Base-by-base conservation (phyloP, 2,329 filamentous ascomycete species). In the Parastagonospora avenae region DNA sequence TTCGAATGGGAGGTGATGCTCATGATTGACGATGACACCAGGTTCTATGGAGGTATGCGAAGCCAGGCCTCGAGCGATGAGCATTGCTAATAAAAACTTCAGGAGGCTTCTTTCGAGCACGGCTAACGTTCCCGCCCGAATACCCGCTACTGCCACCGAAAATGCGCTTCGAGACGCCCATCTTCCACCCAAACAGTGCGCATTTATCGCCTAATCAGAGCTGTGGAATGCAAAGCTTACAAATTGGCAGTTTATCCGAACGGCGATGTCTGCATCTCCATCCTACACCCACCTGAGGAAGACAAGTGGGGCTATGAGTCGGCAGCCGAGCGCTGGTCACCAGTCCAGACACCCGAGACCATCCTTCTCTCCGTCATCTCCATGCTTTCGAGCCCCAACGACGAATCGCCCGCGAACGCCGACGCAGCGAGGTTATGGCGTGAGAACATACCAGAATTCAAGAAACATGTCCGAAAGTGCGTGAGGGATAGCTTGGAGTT, bases 1-100 rank as follows among this genome's bases (percentile, higher is more conserved):
- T 97, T 97, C 62, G 90, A 96, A 79, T 99, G 94, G 94, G 92
- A 97, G 75, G 92, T 97, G 15, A 96, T 97, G 90, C 85, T 99
- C 54, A 97, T 99, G 93, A 93, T 97, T 60, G 91, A 86, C 56
- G 92, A 97, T 65, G 92, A 96, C 70, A 92, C 90, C 76, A 93
- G 92, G 76, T 90, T 90, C 75, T 97, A 97, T 66, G 92, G 92
- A 66, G 92, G 92, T 93, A 77, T 19, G 24, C 11, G 15, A 8
- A 3, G 15, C 19, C 4, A 29, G 29, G n/a, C 4, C 5, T 29
- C 15, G n/a, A 29, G 16, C 31, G 10, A 33, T 14, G 11, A 28
- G 8, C 32, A 33, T 32, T 19, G 11, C 16, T 30, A 16, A 28
- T 33, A 46, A 2, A 19, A 41, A 16, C 14, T 12, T 8, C 28